Base-by-base conservation (phyloP, 2,329 filamentous ascomycete species). In the Epichloe amarillans region DNA sequence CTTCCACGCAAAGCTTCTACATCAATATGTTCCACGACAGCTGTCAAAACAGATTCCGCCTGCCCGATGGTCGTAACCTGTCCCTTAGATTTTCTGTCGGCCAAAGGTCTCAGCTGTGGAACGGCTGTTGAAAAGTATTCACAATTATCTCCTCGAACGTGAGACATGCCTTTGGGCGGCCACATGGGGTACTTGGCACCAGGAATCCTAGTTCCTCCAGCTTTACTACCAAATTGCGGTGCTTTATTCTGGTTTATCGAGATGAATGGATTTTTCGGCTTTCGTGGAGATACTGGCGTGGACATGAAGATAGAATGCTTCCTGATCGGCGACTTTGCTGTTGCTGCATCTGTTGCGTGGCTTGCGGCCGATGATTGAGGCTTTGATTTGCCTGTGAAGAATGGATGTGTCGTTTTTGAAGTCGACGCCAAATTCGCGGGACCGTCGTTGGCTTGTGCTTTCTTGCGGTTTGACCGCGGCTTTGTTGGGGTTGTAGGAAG, bases 101-200 rank as follows among this genome's bases (percentile, higher is more conserved):
- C 47, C 3, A 42, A 46, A 15, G 35, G 12, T n/a, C 19, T 33
- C n/a, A 35, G 19, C 40, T 26, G 40, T 26, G 19, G 21, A 30
- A 15, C 37, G 37, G 14, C 19, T 26, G 36, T 39, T 21, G 41
- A 21, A 35, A 33, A 17, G 12, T 19, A 21, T 14, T 35, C 19
- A 33, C 8, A n/a, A 14, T 56, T 57, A 37, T 58, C 51, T 5
- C 76, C 81, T 50, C 82, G 76, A 41, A 89, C 67, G 62, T 88
- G 85, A 1, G 73, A 67, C 61, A 79, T 80, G 6, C 72, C 83
- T 55, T 74, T 73, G 46, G 78, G 75, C 38, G 87, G 87, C 83
- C 86, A 93, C n/a, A 79, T 72, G 3, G 86, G 77, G 50, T 86
- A 73, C 54, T 72, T 69, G 8, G 82, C 73, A 2, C 84, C 86